Percentiles rank a stretch among this genome's conserved stretches.
Conservation (phyloP, 2,329 filamentous ascomycete species). For the Orbilia brochopaga region DNA sequence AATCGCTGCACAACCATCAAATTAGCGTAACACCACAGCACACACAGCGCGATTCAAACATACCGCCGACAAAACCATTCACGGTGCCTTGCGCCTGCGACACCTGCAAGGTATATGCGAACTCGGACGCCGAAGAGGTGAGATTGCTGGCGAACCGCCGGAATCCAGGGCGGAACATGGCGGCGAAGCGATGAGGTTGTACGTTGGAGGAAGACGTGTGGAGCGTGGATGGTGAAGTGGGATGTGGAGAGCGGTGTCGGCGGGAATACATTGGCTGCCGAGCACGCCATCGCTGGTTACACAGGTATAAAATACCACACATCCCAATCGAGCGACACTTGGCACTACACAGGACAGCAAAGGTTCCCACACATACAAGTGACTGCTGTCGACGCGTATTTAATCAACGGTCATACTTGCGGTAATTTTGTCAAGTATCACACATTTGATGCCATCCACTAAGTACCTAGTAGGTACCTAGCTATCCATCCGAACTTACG, state of each 20-base stretch:
- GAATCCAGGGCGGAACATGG: slow-evolving; percentile 73
- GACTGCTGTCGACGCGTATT: no score
- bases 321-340: no score
- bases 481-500: no score
- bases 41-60: no score
- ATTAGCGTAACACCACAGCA: slow-evolving; percentile 3
- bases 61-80: slow-evolving; percentile 81
- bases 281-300: no score
- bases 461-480: no score
- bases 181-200: not conserved
- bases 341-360: no score
- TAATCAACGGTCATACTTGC: no score
- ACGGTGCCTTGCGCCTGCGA: slow-evolving; percentile 80
- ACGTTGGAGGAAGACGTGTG: not conserved
- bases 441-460: no score
- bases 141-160: slow-evolving; percentile 72
- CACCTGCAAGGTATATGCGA: slow-evolving; percentile 71
- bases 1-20: slow-evolving; percentile 70
- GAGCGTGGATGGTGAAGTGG: not conserved
- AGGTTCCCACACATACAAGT: no score
- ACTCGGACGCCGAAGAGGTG: slow-evolving; percentile 58
- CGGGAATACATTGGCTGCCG: not conserved
- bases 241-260: not conserved
- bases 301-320: no score
- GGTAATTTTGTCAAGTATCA: no score